phyloP scores from a whole-genome alignment of 2,329 filamentous ascomycete species.

The Exserohilum turcica region DNA sequence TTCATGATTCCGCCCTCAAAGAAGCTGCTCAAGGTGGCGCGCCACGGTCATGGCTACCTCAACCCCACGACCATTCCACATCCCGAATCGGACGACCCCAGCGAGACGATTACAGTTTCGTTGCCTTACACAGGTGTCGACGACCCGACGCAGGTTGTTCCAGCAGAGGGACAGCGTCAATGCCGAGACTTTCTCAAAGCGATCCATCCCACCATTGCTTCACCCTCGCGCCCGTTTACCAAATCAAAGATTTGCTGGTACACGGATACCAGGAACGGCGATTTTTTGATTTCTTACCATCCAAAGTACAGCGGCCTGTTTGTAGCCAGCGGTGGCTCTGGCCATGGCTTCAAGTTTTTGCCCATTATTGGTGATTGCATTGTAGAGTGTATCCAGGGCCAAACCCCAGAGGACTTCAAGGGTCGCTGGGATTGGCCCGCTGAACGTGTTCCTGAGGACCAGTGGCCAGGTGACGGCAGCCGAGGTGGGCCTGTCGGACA shows the following conservation, averaged over 20 bases:
- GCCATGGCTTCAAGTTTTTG: conserved; percentile 67
- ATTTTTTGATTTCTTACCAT: conserved; percentile 61
- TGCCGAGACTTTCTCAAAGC: conserved; percentile 40
- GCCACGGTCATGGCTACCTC: conserved; percentile 58
- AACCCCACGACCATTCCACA: conserved; percentile 55
- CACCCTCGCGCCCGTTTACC: conserved; percentile 50
- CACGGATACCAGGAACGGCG: conserved; percentile 60
- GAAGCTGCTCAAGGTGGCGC: conserved; percentile 54
- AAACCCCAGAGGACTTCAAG: conserved; percentile 56
- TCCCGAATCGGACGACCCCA: conserved; percentile 48
- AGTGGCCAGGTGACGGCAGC: conserved; percentile 48
- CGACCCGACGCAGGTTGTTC: conserved; percentile 43
- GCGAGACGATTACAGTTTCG: conserved; percentile 49
- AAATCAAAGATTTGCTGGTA: conserved; percentile 61
- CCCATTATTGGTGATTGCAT: conserved; percentile 63
- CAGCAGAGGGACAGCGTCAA: conserved; percentile 39
- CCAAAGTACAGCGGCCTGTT: conserved; percentile 59
- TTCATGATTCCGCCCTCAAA: conserved; percentile 73
- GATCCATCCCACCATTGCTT: conserved; percentile 40
- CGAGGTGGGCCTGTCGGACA: conserved; percentile 46
- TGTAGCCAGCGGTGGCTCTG: conserved; percentile 65
- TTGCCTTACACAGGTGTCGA: conserved; percentile 62
- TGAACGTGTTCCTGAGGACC: conserved; percentile 46
- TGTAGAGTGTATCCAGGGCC: conserved; percentile 55
- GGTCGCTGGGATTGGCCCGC: conserved; percentile 65